Percentiles rank a stretch among this genome's conserved stretches.
Evolutionary conservation across 2,329 filamentous ascomycete genomes (phyloP).

Genomic region (Leptographium galeiforme): DNA sequence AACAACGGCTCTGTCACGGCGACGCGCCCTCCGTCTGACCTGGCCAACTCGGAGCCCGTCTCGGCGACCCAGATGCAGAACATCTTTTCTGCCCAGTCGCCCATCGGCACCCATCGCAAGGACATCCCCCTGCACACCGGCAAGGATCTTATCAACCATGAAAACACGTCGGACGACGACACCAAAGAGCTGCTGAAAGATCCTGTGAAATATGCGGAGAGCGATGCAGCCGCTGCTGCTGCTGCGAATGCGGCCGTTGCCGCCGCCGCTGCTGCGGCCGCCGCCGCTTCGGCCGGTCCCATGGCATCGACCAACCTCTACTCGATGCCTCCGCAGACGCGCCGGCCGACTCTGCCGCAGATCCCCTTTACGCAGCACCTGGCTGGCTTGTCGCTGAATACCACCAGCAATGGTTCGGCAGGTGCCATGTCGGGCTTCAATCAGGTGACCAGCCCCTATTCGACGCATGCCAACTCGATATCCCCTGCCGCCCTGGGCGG

Average conservation of each 20-base stretch:
- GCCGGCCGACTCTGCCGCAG: constrained; percentile 59
- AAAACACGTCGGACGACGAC: constrained; percentile 56
- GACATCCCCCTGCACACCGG: constrained; percentile 47
- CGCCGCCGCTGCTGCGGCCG: not conserved
- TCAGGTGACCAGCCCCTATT: constrained; percentile 21
- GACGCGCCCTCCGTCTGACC: constrained; percentile 23
- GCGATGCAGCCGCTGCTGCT: constrained; percentile 30
- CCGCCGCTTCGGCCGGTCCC: not conserved
- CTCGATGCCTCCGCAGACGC: constrained; percentile 15
- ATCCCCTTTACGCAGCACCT: constrained; percentile 48
- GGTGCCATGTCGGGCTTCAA: constrained; percentile 38
- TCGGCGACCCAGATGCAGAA: constrained; percentile 35
- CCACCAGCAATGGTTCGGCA: constrained; percentile 23
- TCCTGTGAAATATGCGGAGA: constrained; percentile 61
- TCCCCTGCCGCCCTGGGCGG: constrained; percentile 41
- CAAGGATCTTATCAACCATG: constrained; percentile 60
- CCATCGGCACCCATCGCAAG: constrained; percentile 56
- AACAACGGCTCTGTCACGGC: constrained; percentile 26
- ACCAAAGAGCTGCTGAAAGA: constrained; percentile 60
- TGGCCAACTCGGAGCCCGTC: constrained; percentile 42
- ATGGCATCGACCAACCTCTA: constrained; percentile 12
- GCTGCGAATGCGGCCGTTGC: not conserved
- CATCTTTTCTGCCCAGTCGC: constrained; percentile 61
- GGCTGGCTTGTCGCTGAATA: constrained; percentile 57
- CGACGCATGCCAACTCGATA: constrained; percentile 33